Evolutionary conservation across 2,329 filamentous ascomycete genomes (phyloP), one percentile per base, ranked within the genome.

Genomic region (Thelonectria rubi): DNA sequence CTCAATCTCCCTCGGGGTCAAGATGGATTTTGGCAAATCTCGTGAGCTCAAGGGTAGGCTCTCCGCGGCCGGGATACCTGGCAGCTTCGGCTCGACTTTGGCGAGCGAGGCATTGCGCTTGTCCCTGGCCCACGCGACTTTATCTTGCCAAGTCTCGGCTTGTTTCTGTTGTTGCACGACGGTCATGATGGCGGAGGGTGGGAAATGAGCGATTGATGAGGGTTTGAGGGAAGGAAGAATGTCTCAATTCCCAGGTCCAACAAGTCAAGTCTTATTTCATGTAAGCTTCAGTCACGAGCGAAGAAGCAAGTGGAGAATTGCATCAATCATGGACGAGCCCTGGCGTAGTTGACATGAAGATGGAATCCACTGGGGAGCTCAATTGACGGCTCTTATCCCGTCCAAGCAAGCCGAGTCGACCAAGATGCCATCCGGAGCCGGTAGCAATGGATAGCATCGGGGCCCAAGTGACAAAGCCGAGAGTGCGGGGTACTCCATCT

Each of bases 1-100:
- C 15, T 73, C 71, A 14, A 69, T 67, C 46, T 73, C 71, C 11
- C 68, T 62, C 6, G 56, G 20, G 3, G 72, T 73, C n/a, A 75
- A 51, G 1, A 72, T 39, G 12, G 57, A 34, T 8, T 62, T 48
- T 2, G 73, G 65, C 1, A 75, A 58, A 8, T 55, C 64, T 45
- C 67, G 68, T 1, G 68, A 74, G 58, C 55, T 69, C 12, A 69
- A 47, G 11, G 69, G 69, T 2, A 71, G 51, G 11, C 65, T 49
- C 8, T 60, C 40, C 0, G 64, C 50, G 5, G 59, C 24, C 0
- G 72, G 72, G 18, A 73, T 17, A 2, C 70, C 69, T 8, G 71
- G 21, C 0, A 73, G 64, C 50, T 65, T 65, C 1, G 72, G 72
- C 18, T 71, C 62, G 14, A 73, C 72, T 37, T 73, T 73, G 20